Conservation (phyloP, 139 green algal genomes). For the Chlorella sp. region DNA sequence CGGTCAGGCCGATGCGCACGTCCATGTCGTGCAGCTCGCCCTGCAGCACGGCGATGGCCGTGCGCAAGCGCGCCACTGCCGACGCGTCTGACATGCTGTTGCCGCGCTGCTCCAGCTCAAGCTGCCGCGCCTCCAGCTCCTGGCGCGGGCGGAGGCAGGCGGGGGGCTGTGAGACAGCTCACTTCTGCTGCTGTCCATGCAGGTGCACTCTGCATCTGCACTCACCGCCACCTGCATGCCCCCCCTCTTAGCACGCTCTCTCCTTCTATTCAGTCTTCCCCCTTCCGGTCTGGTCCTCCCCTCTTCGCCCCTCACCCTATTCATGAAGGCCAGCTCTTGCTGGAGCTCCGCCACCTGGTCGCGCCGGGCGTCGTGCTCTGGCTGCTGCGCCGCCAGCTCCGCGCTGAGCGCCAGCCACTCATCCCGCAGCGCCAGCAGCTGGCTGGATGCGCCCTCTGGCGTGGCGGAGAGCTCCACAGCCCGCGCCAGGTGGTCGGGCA, state of each 20-base stretch:
- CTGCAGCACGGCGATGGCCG: conserved; percentile 68
- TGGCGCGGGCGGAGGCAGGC: conserved; percentile 1
- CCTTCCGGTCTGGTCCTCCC: too few species aligned
- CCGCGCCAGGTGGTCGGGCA: too few species aligned
- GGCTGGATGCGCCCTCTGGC: not conserved
- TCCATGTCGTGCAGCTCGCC: conserved; percentile 74
- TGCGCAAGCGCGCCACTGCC: conserved; percentile 72
- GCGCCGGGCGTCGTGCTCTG: not conserved
- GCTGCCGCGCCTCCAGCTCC: conserved; percentile 67
- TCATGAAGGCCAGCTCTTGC: conserved; percentile 22
- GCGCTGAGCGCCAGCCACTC: not conserved
- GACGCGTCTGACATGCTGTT: conserved; percentile 77
- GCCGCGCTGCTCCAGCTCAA: conserved; percentile 71
- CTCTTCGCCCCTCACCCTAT: too few species aligned
- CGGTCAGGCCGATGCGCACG: conserved; percentile 43
- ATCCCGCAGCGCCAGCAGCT: not conserved
- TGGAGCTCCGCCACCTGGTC: conserved; percentile 14
- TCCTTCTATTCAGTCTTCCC: too few species aligned
- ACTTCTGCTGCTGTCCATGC: too few species aligned
- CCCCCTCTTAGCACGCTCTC: too few species aligned
- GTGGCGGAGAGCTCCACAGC: not conserved
- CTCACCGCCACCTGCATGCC: too few species aligned
- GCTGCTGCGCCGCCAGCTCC: not conserved
- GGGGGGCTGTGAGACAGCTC: too few species aligned
- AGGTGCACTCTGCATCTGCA: not conserved